Base-by-base conservation (phyloP, 2,329 filamentous ascomycete genomes). In the Dothideomycetidae sp. region DNA sequence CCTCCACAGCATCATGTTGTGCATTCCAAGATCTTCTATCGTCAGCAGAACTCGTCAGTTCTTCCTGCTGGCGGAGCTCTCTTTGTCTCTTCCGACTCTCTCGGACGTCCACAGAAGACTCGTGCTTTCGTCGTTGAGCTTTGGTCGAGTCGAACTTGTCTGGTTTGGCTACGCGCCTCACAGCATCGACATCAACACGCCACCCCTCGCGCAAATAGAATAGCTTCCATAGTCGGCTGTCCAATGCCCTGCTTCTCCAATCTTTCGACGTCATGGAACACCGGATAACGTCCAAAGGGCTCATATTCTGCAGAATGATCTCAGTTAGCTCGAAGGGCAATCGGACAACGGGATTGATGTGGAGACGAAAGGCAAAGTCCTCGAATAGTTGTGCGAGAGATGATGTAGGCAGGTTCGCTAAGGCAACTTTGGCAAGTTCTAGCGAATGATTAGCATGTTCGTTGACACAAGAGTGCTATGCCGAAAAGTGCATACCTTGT, bases 291-390 rank as follows among this genome's bases (percentile, higher is more conserved):
- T 85, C 90, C 17, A 75, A 57, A 1, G 85, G 80, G 38, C 86
- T 81, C 34, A 98, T 75, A 52, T 85, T 90, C 11, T 80, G 78
- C 30, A 98, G 77, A 31, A 96, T 79, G 51, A 92, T 80, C 31
- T 90, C 76, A 43, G 84, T 92, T 50, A 98, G 81, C 56, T 98
- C 90, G 16, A 82, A 75, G 0, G 90, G 90, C 1, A 98, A 72
- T 50, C 83, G 76, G 45, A 74, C 66, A 29, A 93, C 75, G 38
- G 93, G 93, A 59, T 98, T 83, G 60, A 94, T 88, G 58, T 94
- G 86, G 2, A 96, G 75, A 36, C 86, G 71, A 3, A 85, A 82
- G 44, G 78, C 81, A 12, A 93, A 64, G 45, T 78, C 73, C 38
- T 86, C 73, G 32, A 93, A 82, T 37, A 94, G 81, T 31, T 78